A percentile compares a stretch with the other conserved stretches of the same genome.
These are phyloP conservation scores for Rhododendron ferrugineum DNA, from an alignment of 148 eudicot species.

Conservation along the genomic window DNA sequence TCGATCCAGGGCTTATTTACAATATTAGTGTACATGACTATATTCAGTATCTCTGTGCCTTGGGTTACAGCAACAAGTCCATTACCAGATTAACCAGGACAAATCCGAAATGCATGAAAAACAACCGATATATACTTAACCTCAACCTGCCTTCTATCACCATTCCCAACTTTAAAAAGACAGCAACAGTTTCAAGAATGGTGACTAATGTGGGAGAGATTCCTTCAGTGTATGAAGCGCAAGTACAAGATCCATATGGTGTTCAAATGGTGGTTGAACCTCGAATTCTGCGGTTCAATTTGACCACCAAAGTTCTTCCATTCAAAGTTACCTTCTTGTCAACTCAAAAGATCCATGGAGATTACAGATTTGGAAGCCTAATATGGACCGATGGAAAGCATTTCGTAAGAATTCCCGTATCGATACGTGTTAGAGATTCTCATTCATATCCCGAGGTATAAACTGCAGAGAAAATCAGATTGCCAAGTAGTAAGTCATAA, in stretches of 20 bases:
- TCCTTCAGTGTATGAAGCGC: constrained; percentile 4
- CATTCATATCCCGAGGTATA: constrained; percentile 8
- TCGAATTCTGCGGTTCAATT: background rate
- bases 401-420: constrained; percentile 1
- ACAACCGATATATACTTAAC: background rate
- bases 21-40: constrained; percentile 31
- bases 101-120: background rate
- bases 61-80: constrained; percentile 23
- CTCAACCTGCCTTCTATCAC: constrained; percentile 15
- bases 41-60: constrained; percentile 27
- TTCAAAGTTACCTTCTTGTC: constrained; percentile 3
- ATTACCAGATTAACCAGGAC: constrained; percentile 7
- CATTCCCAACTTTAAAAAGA: constrained; percentile 10
- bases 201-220: constrained; percentile 8
- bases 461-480: background rate
- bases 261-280: constrained; percentile 9
- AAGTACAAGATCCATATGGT: background rate
- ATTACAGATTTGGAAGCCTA: constrained; percentile 10
- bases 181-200: background rate
- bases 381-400: constrained; percentile 9
- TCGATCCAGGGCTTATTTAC: constrained; percentile 37
- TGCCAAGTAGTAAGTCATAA: background rate
- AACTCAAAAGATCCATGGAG: background rate
- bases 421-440: background rate
- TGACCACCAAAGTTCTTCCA: constrained; percentile 5